A percentile compares a stretch with the other conserved stretches of the same genome.
Evolutionary conservation across 441 rosid genomes (phyloP).

Genomic region (Erodium texanum): DNA sequence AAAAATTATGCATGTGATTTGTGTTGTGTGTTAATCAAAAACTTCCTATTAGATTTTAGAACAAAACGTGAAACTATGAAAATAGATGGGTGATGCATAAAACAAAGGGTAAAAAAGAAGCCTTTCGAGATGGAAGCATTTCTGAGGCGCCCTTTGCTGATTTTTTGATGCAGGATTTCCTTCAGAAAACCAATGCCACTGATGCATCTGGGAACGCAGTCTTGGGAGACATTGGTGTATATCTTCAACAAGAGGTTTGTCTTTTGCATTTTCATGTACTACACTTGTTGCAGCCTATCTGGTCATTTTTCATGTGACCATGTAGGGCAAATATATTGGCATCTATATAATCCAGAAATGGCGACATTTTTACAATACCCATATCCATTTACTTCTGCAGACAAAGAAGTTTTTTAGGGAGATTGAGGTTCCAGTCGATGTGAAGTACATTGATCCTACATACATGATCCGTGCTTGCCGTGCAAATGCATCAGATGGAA

Average conservation of each 20-base stretch:
- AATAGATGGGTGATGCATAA: too few relatives aligned
- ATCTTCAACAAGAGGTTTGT: slow-evolving; percentile 82
- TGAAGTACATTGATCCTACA: slow-evolving; percentile 94
- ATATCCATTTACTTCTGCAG: slow-evolving; percentile 29
- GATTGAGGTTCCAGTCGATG: slow-evolving; percentile 59
- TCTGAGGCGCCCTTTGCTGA: slow-evolving; percentile 9
- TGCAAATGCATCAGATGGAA: slow-evolving; percentile 6
- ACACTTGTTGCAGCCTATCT: too few relatives aligned
- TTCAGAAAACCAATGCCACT: slow-evolving; percentile 73
- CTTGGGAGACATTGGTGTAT: slow-evolving; percentile 77
- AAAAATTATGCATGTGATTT: background rate
- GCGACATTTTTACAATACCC: background rate
- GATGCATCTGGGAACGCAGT: slow-evolving; percentile 92
- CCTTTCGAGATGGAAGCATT: background rate
- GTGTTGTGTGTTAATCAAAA: too few relatives aligned
- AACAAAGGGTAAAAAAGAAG: too few relatives aligned
- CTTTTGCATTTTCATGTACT: too few relatives aligned
- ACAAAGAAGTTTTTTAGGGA: slow-evolving; percentile 68
- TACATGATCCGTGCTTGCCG: slow-evolving; percentile 59
- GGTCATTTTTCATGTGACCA: too few relatives aligned
- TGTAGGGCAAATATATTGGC: background rate
- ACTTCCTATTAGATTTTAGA: too few relatives aligned
- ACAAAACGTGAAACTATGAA: too few relatives aligned
- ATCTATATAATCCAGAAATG: background rate
- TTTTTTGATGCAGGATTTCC: slow-evolving; percentile 48